Conservation (phyloP, 176 grass and related monocot genomes). For the Panicum miliaceum region DNA sequence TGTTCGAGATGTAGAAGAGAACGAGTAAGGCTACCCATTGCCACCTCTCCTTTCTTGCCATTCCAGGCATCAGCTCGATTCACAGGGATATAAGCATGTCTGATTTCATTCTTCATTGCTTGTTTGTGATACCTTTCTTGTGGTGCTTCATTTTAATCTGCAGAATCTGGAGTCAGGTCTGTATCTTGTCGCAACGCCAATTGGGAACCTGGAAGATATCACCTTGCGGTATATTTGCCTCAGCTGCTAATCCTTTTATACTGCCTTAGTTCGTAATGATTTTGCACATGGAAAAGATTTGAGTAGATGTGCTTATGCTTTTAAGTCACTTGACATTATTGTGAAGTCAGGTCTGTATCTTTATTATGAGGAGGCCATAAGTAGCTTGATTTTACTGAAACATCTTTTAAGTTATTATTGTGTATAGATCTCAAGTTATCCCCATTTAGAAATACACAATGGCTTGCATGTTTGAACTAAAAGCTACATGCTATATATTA, state of each 20-base stretch:
- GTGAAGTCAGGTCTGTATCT: background rate
- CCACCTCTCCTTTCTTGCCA: no score
- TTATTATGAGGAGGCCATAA: background rate
- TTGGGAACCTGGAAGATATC: constrained; percentile 98
- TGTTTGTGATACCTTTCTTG: constrained; percentile 1
- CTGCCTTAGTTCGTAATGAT: background rate
- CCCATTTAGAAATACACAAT: background rate
- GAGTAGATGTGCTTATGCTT: background rate
- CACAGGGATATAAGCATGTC: background rate
- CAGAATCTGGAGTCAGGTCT: constrained; percentile 80
- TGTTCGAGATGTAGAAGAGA: background rate
- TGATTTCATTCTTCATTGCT: background rate
- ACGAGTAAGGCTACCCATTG: background rate
- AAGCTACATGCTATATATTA: constrained; percentile 22
- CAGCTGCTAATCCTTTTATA: background rate
- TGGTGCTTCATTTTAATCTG: constrained; percentile 26
- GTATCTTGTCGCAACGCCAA: constrained; percentile 96
- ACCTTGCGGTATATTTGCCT: constrained; percentile 72
- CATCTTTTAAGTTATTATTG: background rate
- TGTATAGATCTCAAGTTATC: background rate
- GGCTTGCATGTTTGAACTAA: background rate
- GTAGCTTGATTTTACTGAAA: constrained; percentile 7
- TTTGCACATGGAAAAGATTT: background rate
- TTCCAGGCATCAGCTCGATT: background rate
- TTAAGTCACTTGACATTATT: background rate